phyloP scores from a whole-genome alignment of 225 moss, liverwort and hornwort genomes.

The Bryoerythrophyllum caledonicum region DNA sequence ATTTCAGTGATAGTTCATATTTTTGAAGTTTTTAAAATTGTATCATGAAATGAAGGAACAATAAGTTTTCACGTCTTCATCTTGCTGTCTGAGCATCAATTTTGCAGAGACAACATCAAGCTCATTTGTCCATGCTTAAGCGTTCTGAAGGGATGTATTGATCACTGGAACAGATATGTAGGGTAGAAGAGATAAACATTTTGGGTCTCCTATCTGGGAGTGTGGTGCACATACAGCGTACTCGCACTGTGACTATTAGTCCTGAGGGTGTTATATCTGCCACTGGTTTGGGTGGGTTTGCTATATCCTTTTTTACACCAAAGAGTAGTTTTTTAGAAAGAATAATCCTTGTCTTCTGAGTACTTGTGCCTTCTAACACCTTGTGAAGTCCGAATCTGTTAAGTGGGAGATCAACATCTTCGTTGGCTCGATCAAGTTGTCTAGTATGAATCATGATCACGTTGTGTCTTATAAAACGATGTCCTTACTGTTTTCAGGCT shows the following conservation, averaged over 20 bases:
- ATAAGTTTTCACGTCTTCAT: background rate
- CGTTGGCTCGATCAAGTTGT: background rate
- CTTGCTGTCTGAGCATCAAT: conserved; percentile 12
- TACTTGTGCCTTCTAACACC: background rate
- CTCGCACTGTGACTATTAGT: conserved; percentile 54
- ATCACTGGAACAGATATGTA: conserved; percentile 61
- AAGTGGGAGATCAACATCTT: conserved; percentile 9
- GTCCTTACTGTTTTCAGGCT: conserved; percentile 32
- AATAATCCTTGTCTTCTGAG: background rate
- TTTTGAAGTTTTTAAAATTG: background rate
- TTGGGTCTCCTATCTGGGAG: conserved; percentile 62
- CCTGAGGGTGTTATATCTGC: conserved; percentile 63
- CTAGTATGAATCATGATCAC: conserved; percentile 1
- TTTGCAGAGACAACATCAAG: conserved; percentile 15
- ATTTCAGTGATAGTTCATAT: background rate
- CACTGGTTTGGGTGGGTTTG: conserved; percentile 70
- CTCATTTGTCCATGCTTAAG: conserved; percentile 17
- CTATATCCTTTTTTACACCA: background rate
- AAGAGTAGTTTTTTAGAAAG: conserved; percentile 4
- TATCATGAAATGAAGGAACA: background rate
- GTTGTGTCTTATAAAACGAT: background rate
- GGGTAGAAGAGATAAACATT: conserved; percentile 71
- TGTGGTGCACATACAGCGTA: conserved; percentile 71
- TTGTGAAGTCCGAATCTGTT: background rate
- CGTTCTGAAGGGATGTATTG: conserved; percentile 28